phyloP scores from a whole-genome alignment of 1,284 basidiomycete genomes.

The Ceratobasidium sp. region DNA sequence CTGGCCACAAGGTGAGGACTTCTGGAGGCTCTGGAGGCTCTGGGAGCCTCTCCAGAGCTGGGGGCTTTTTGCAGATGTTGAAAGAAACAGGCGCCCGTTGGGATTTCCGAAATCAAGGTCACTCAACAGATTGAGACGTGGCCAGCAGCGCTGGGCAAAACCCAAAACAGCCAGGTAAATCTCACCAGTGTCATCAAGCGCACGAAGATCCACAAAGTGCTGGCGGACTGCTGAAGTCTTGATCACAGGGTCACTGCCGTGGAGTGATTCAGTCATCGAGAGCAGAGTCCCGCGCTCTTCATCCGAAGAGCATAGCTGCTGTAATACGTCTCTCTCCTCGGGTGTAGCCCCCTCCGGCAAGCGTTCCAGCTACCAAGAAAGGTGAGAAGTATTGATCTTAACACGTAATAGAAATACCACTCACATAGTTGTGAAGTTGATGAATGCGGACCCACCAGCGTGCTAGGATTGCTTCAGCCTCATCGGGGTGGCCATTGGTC shows the following conservation, averaged over 20 bases:
- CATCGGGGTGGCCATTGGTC: constrained; percentile 50
- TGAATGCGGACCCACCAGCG: constrained; percentile 6
- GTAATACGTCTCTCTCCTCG: neutral
- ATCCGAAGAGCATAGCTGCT: neutral
- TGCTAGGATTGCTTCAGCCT: neutral
- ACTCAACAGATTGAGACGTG: neutral
- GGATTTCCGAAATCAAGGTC: neutral
- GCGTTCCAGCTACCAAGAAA: neutral
- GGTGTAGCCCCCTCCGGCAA: neutral
- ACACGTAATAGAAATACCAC: neutral
- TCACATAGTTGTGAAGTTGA: constrained; percentile 9
- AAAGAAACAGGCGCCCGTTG: neutral
- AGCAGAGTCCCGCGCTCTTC: constrained; percentile 1
- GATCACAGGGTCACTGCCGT: neutral
- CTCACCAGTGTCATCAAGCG: neutral
- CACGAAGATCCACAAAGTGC: neutral
- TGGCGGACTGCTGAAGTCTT: neutral
- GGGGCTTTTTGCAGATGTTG: too few species aligned
- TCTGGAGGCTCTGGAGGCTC: too few species aligned
- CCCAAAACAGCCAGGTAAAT: neutral
- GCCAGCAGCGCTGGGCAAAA: neutral
- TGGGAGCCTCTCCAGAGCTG: too few species aligned
- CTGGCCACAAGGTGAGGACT: too few species aligned
- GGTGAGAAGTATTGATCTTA: neutral
- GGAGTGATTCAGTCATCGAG: neutral